Evolutionary conservation across 2,329 filamentous ascomycete genomes (phyloP).

Genomic region (Acarospora socialis): DNA sequence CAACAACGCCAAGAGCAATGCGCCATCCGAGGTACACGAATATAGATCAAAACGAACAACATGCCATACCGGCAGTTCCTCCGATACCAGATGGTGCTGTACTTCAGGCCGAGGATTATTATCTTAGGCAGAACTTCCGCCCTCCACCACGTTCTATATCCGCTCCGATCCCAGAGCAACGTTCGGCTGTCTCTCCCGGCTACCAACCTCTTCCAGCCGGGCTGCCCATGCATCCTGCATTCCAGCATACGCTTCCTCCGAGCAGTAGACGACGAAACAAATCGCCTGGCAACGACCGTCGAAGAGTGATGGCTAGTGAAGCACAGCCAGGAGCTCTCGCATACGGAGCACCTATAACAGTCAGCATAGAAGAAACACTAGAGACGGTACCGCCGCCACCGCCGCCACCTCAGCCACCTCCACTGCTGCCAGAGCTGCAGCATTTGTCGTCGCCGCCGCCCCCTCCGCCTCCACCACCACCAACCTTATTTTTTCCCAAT

Average conservation of each 20-base stretch:
- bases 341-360: slow-evolving; percentile 29
- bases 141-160: slow-evolving; percentile 30
- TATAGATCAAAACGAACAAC: slow-evolving; percentile 32
- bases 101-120: slow-evolving; percentile 9
- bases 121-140: slow-evolving; percentile 16
- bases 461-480: slow-evolving; percentile 12
- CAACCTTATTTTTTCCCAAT: slow-evolving; percentile 6
- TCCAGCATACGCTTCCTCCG: slow-evolving; percentile 20
- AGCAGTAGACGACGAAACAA: slow-evolving; percentile 26
- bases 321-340: too few relatives aligned
- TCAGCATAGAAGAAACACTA: slow-evolving; percentile 42
- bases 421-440: slow-evolving; percentile 46
- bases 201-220: slow-evolving; percentile 10
- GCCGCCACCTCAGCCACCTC: slow-evolving; percentile 22
- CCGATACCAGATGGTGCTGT: slow-evolving; percentile 38
- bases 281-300: slow-evolving; percentile 28
- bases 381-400: slow-evolving; percentile 21
- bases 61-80: slow-evolving; percentile 43
- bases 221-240: slow-evolving; percentile 20
- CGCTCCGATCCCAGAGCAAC: slow-evolving; percentile 31
- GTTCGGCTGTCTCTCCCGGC: too few relatives aligned
- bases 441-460: slow-evolving; percentile 15
- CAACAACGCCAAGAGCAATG: slow-evolving; percentile 85
- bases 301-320: too few relatives aligned
- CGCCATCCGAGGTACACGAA: slow-evolving; percentile 57